Conservation (phyloP, 345 rosid species). For the Kernera saxatilis region DNA sequence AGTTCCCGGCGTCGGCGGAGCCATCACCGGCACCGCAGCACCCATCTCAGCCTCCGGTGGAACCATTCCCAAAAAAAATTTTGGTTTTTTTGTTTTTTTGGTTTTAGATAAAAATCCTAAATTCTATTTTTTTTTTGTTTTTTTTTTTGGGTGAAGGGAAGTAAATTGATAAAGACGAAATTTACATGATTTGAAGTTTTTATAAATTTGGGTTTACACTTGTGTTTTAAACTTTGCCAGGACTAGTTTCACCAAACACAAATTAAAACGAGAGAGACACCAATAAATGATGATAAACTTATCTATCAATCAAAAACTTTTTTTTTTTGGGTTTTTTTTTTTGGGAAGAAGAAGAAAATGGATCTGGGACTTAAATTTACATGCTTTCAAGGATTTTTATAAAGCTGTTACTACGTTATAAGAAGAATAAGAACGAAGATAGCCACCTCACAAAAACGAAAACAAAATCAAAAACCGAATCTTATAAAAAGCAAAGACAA, state of each 20-base stretch:
- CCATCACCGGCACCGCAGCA: conserved; percentile 35
- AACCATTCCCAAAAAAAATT: not conserved
- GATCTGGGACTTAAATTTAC: conserved; percentile 17
- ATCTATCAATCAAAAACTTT: not conserved
- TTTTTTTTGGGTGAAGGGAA: not conserved
- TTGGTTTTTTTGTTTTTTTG: not conserved
- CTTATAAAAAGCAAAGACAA: conserved; percentile 23
- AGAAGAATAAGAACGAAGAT: conserved; percentile 18
- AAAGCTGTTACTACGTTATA: conserved; percentile 24
- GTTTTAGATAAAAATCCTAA: not conserved
- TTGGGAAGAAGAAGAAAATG: not conserved
- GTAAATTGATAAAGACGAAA: not conserved
- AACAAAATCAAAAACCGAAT: conserved; percentile 7
- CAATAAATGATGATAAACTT: conserved; percentile 13
- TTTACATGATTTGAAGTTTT: conserved; percentile 64
- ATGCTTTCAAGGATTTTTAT: conserved; percentile 33
- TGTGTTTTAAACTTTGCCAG: conserved; percentile 46
- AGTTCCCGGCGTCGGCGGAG: conserved; percentile 78
- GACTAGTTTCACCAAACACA: conserved; percentile 14
- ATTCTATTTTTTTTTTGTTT: conserved; percentile 20
- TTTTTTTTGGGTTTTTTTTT: not conserved
- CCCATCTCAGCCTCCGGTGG: conserved; percentile 21
- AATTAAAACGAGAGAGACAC: not conserved
- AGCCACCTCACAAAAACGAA: conserved; percentile 9
- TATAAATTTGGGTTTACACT: conserved; percentile 48